Base-by-base conservation (phyloP, 106 monocot species). In the Platanthera zijinensis region DNA sequence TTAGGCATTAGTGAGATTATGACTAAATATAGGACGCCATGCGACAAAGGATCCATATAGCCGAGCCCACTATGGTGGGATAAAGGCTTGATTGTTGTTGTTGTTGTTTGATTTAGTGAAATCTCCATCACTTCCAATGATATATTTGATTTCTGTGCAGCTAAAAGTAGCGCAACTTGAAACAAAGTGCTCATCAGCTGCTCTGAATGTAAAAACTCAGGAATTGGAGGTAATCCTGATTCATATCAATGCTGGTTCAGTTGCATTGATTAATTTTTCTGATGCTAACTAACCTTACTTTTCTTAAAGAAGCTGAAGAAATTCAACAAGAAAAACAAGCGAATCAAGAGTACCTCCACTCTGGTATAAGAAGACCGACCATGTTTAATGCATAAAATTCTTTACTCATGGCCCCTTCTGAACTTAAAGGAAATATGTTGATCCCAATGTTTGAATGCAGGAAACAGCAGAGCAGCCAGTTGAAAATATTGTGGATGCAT, bases 121-220 rank as follows among this genome's bases (percentile, higher is more conserved):
- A 39, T 39, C 39, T 39, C 0, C 3, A 39, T 39, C 39, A 39
- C 39, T 39, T 39, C 39, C 39, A 62, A 6, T 62, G 61, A 62
- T 62, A 9, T 68, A 28, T 68, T 71, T 57, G 28, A 61, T 64
- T 57, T 21, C 2, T 47, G 32, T 83, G 57, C 28, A 86, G 86
- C 48, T 86, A 4, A 86, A 83, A 67, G 51, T 19, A 48, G 51
- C 78, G 69, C 86, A 83, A 50, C 86, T 83, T 64, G 83, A 86
- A 56, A 80, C 83, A 56, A 75, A 71, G 14, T 83, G 86, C 71
- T 63, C 32, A 17, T 48, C 69, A 25, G 73, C 83, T 18, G n/a
- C 75, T 72, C 75, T 86, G 8, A 70, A 30, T 63, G 48, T 67
- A 39, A 83, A 83, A 74, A 86, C 80, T 52, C 51, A 51, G 18